These are phyloP conservation scores for Penicillium angulare DNA, from an alignment of 495 filamentous ascomycete genomes.

Conservation along the genomic window DNA sequence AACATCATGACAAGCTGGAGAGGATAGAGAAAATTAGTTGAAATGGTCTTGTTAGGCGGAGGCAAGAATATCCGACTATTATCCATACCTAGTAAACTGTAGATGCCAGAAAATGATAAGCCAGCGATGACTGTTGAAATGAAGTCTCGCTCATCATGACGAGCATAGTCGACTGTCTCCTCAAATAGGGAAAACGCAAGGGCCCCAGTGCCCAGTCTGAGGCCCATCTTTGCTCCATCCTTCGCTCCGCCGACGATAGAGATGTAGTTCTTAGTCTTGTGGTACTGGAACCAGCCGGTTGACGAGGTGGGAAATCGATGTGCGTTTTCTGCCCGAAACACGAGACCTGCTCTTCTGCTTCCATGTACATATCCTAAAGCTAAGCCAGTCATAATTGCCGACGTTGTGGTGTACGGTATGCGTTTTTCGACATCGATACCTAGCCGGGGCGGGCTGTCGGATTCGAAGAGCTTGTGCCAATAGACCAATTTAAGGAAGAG, in stretches of 20 bases:
- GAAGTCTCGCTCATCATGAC: conserved; percentile 38
- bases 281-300: conserved; percentile 93
- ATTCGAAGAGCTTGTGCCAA: conserved; percentile 46
- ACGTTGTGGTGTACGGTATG: conserved; percentile 56
- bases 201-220: conserved; percentile 63
- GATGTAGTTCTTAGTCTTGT: conserved; percentile 95
- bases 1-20: conserved; percentile 75
- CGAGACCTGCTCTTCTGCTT: conserved; percentile 66
- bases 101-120: conserved; percentile 76
- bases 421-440: conserved; percentile 62
- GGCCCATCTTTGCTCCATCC: conserved; percentile 74
- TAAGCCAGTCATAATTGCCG: conserved; percentile 64
- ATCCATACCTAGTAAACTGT: conserved; percentile 79
- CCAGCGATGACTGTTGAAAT: conserved; percentile 56
- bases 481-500: conserved; percentile 31
- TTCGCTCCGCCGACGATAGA: conserved; percentile 68
- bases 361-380: conserved; percentile 70
- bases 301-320: conserved; percentile 81
- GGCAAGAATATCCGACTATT: background rate
- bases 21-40: conserved; percentile 12
- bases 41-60: background rate
- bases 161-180: conserved; percentile 76
- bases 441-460: conserved; percentile 54
- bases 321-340: conserved; percentile 92
- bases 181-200: conserved; percentile 72